phyloP scores from a whole-genome alignment of 352 stramenopile genomes.

The Pythium brassicae region DNA sequence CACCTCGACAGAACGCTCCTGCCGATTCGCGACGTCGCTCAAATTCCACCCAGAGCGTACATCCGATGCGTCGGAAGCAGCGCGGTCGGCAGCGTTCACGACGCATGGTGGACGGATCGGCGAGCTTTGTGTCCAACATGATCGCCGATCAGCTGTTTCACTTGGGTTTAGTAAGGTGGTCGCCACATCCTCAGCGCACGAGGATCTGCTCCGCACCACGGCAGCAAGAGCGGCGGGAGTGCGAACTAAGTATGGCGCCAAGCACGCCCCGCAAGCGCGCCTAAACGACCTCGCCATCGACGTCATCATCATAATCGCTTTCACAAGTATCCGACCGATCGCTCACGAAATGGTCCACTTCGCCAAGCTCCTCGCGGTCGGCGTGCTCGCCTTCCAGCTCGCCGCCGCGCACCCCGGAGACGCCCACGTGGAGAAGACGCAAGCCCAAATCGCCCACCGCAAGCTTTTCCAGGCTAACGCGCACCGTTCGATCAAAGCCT shows the following conservation, averaged over 20 bases:
- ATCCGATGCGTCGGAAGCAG: no score
- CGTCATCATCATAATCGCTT: neutral
- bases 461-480: conserved; percentile 6
- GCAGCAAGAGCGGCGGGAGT: no score
- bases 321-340: neutral
- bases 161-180: no score
- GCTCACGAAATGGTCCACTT: neutral
- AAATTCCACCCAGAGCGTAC: no score
- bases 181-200: no score
- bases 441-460: conserved; percentile 1
- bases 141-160: neutral
- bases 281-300: neutral
- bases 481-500: conserved; percentile 7
- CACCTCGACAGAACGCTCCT: no score
- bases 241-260: no score
- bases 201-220: no score
- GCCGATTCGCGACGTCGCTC: no score
- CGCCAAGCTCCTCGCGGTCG: neutral
- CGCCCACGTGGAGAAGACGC: neutral
- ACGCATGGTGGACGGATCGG: neutral
- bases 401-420: conserved; percentile 5
- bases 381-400: conserved; percentile 1
- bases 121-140: neutral
- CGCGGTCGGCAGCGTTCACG: no score
- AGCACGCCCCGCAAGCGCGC: neutral